Base-by-base conservation (phyloP, 1,139 yeast species). In the Arxiozyma bovina region DNA sequence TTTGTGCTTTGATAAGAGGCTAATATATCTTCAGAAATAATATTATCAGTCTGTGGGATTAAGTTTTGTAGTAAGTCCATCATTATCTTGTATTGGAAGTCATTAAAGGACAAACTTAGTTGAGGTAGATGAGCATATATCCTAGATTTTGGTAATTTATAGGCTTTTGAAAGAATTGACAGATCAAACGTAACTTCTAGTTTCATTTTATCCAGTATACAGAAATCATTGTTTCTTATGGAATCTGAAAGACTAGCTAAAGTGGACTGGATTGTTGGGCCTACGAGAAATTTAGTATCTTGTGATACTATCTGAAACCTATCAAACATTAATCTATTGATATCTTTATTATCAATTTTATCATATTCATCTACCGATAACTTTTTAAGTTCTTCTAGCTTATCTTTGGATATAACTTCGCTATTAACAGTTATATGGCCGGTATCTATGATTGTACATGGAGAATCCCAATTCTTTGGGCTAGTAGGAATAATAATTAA, bases 401-500 rank as follows among this genome's bases (percentile, higher is more conserved):
- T 81, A 3, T 80, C 78, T 61, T 81, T 81, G 50, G 88, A 88
- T 1, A 85, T 96, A 49, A 91, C 76, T 60, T 90, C 93, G 68
- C 96, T 88, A 1, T 77, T 73, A 8, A 93, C 82, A 63, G 91
- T 84, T 41, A 94, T 85, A 68, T 93, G 97, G 64, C 99, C 99
- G 17, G 98, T 97, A 77, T 94, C 99, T 55, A 94, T 76, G 17
- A 93, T 81, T 4, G 93, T 91, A 57, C 96, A 96, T 0, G 97
- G 95, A 0, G 97, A 83, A 46, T 85, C 77, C 82, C 88, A 83
- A 60, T 81, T 82, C 17, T 82, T 78, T 0, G 96, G 87, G 65
- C 89, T 88, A 22, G 89, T 74, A 0, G 99, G 99, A 44, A 93
- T 64, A n/a, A 93, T 87, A 34, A 94, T 82, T 59, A 94, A 75